phyloP scores from a whole-genome alignment of 2,329 filamentous ascomycete genomes.

The Cercospora citrullina region DNA sequence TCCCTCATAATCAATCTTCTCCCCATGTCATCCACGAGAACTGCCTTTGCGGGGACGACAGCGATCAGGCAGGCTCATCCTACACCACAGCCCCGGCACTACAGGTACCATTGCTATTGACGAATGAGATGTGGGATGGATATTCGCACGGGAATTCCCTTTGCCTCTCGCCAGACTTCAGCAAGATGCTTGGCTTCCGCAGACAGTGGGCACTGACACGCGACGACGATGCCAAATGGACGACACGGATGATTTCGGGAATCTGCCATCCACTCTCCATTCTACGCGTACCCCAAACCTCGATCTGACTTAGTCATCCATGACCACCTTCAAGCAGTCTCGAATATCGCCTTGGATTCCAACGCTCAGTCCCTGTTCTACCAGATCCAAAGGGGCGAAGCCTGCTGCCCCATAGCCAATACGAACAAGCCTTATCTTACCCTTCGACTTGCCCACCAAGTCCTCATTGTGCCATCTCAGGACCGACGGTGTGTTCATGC shows the following conservation, averaged over 20 bases:
- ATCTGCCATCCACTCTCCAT: not conserved
- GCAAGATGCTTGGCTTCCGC: too few relatives aligned
- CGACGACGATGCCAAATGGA: not conserved
- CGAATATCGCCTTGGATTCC: not conserved
- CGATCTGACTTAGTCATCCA: not conserved
- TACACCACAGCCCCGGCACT: not conserved
- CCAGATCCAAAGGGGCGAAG: not conserved
- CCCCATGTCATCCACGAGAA: not conserved
- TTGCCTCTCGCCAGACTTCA: too few relatives aligned
- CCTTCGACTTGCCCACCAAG: not conserved
- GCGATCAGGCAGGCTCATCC: constrained; percentile 5
- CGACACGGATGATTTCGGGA: not conserved
- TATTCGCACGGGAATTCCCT: not conserved
- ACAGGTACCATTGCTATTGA: not conserved
- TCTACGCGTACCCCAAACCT: not conserved
- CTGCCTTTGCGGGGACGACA: constrained; percentile 12
- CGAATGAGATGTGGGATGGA: not conserved
- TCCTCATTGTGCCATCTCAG: not conserved
- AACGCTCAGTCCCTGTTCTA: not conserved
- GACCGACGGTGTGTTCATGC: not conserved
- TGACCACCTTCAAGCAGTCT: not conserved
- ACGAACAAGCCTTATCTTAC: not conserved
- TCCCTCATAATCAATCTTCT: not conserved
- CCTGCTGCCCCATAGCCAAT: not conserved
- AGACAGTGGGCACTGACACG: too few relatives aligned